Evolutionary conservation across 257 asterid genomes (phyloP).

Genomic region (Scutellaria barbata): DNA sequence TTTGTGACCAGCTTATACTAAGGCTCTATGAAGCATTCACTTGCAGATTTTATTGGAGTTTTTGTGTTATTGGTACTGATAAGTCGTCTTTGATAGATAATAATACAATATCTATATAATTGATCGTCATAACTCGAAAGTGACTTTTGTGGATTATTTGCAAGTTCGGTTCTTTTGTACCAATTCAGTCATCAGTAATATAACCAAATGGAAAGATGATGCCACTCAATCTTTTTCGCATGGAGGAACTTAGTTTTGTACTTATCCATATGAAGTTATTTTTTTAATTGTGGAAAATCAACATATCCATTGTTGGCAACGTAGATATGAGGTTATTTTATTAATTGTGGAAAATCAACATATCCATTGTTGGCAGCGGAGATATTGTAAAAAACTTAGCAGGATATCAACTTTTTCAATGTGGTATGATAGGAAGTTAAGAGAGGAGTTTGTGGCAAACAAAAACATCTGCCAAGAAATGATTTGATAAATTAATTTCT

Average conservation of each 20-base stretch:
- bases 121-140: background rate
- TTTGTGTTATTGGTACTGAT: background rate
- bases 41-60: background rate
- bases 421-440: constrained; percentile 1
- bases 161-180: background rate
- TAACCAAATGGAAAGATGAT: background rate
- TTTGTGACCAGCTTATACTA: background rate
- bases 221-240: background rate
- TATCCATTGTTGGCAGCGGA: background rate
- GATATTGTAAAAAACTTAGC: background rate
- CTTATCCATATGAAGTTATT: background rate
- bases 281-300: background rate
- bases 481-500: background rate
- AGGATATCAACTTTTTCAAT: constrained; percentile 4
- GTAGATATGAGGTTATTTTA: background rate
- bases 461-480: background rate
- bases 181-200: background rate
- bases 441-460: background rate
- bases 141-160: background rate
- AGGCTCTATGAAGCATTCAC: constrained; percentile 1
- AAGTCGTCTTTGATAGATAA: background rate
- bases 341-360: background rate
- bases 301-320: background rate
- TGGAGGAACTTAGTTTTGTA: constrained; percentile 2
- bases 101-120: background rate